phyloP scores from a whole-genome alignment of 2,329 filamentous ascomycete genomes.

The Chaetomium strumarium region DNA sequence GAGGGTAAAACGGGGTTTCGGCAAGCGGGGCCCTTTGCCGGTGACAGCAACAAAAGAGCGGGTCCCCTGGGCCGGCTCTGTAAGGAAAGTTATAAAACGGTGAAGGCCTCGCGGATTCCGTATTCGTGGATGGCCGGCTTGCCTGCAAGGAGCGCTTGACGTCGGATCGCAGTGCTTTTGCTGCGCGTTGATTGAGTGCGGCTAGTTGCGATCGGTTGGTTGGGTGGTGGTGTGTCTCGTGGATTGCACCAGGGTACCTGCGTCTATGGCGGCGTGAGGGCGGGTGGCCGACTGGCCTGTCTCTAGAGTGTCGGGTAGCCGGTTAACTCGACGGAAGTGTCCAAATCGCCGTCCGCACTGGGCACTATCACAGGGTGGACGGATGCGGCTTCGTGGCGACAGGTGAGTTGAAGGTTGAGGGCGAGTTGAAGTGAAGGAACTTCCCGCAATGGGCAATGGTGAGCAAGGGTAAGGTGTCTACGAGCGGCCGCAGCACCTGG shows the following conservation, averaged over 20 bases:
- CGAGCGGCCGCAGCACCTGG: no score
- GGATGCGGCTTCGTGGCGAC: neutral
- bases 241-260: neutral
- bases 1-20: constrained; percentile 11
- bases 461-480: no score
- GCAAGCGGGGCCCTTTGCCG: constrained; percentile 14
- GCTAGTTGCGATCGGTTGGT: no score
- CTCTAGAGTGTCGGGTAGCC: neutral
- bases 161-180: no score
- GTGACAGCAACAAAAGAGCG: constrained; percentile 4
- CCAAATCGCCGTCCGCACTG: neutral
- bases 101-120: no score
- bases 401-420: no score
- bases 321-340: neutral
- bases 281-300: neutral
- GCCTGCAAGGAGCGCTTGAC: neutral
- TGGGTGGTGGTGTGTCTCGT: neutral
- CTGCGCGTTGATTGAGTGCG: no score
- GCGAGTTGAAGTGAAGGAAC: no score
- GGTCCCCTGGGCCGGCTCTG: constrained; percentile 6
- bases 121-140: neutral
- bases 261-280: neutral
- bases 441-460: no score
- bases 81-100: constrained; percentile 5
- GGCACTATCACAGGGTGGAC: neutral